Conservation (phyloP, 306 rosid genomes). For the Rubus parviflorus region DNA sequence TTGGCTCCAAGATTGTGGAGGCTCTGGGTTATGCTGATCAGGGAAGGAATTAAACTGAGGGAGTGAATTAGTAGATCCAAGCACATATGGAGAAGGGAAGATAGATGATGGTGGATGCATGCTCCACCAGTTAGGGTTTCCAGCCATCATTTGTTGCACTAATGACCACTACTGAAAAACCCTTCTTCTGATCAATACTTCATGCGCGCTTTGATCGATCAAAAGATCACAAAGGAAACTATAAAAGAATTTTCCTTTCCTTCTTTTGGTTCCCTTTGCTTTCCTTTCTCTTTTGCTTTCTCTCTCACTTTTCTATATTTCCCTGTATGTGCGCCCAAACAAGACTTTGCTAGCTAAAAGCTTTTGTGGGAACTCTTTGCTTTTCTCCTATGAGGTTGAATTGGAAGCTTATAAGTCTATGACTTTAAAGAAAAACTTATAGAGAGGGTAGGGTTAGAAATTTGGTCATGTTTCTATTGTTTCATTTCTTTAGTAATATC, state of each 20-base stretch:
- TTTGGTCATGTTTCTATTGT: conserved; percentile 43
- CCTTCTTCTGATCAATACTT: background rate
- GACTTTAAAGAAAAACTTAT: conserved; percentile 43
- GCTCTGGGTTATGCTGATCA: conserved; percentile 36
- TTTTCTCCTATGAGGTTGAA: conserved; percentile 41
- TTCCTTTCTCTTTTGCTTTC: conserved; percentile 31
- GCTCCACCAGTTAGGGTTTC: conserved; percentile 95
- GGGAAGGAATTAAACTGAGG: conserved; percentile 44
- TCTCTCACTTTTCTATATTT: conserved; percentile 24
- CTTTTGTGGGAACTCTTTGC: conserved; percentile 44
- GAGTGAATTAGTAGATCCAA: conserved; percentile 51
- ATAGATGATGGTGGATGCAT: conserved; percentile 69
- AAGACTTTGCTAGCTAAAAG: conserved; percentile 57
- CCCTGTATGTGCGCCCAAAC: conserved; percentile 58
- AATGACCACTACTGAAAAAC: background rate
- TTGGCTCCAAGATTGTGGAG: conserved; percentile 66
- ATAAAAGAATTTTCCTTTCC: background rate
- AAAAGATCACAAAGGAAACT: conserved; percentile 20
- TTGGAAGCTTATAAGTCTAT: conserved; percentile 44
- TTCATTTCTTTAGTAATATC: conserved; percentile 50
- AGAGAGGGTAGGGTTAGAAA: conserved; percentile 46
- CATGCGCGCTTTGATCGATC: conserved; percentile 16
- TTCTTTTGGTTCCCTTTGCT: conserved; percentile 11
- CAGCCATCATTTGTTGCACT: conserved; percentile 73
- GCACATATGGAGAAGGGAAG: conserved; percentile 53